Evolutionary conservation across 1,139 yeast genomes (phyloP), one percentile per base, ranked within the genome.

Genomic region (Candida dubliniensis): DNA sequence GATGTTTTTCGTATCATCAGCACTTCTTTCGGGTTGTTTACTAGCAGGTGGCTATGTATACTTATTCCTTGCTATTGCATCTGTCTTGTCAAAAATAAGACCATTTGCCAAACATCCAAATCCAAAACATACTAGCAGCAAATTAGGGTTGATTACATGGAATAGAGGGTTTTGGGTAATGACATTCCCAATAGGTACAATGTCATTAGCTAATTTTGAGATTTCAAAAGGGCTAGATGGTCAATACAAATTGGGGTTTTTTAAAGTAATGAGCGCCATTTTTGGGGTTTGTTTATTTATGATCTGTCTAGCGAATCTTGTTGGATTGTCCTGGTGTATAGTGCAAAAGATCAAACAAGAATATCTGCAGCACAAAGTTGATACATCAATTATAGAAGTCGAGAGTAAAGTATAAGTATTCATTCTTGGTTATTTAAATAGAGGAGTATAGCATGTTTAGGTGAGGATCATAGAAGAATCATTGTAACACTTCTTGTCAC

Each of bases 121-220:
- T 46, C 49, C 48, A 13, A 42, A 42, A 1, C 56, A 43, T 46
- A 55, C 60, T 13, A 55, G 56, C 34, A 25, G 25, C n/a, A 50
- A 52, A 4, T 51, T 52, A 23, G 74, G 77, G 1, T 52, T 60
- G 12, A 59, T 74, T 26, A 57, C 57, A 38, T 87, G 82, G 69
- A 72, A 76, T 47, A 76, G 76, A 53, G 80, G 83, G 0, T 87
- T 84, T 77, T 88, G 96, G 96, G 82, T 90, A 23, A 79, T 86
- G 72, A 86, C 96, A 49, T 89, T 89, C 81, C 96, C 96, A 1
- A 60, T 87, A 53, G 96, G 96, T 1, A 87, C 96, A 0, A 83
- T 86, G 83, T 70, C 84, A 0, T 63, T 85, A 14, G 80, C 88
- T 1, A 76, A 81, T 52, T 60, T 67, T 24, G 77, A 79, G 53